These are phyloP conservation scores for Syncephalastrum sp. DNA, from an alignment of 371 early-diverging fungal genomes.

Conservation along the genomic window DNA sequence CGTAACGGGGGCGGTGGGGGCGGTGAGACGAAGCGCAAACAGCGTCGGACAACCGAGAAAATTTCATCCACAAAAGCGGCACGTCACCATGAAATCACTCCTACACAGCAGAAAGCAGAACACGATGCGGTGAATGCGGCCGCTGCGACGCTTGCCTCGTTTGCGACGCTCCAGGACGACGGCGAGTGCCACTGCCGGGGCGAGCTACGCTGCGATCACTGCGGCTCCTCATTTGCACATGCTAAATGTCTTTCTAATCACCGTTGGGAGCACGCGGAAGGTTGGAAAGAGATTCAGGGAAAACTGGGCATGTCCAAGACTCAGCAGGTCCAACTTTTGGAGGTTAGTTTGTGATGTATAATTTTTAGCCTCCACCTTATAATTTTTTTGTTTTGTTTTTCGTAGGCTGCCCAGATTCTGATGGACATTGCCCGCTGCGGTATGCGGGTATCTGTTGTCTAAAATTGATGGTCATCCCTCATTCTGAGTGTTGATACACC, in stretches of 20 bases:
- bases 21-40: no score
- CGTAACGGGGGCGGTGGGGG: no score
- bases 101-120: conserved; percentile 11
- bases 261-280: conserved; percentile 37
- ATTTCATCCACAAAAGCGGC: conserved; percentile 3
- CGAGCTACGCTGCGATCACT: conserved; percentile 33
- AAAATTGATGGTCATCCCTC: conserved; percentile 2
- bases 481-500: no score
- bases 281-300: conserved; percentile 22
- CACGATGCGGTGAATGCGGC: conserved; percentile 38
- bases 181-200: conserved; percentile 31
- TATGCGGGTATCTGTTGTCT: conserved; percentile 38
- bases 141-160: conserved; percentile 45
- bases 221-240: conserved; percentile 32
- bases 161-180: conserved; percentile 28
- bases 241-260: conserved; percentile 39
- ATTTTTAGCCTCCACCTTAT: conserved; percentile 15
- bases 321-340: conserved; percentile 47
- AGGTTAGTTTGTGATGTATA: conserved; percentile 26
- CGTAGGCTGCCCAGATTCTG: conserved; percentile 52
- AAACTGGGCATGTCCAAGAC: conserved; percentile 30
- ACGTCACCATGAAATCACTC: conserved; percentile 5
- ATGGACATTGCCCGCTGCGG: conserved; percentile 50
- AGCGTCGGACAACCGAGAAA: no score
- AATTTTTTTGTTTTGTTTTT: conserved; percentile 10